Evolutionary conservation across 2,329 filamentous ascomycete species (phyloP), one percentile per base, ranked within the genome.

Genomic region (Dothideomycetes sp.): DNA sequence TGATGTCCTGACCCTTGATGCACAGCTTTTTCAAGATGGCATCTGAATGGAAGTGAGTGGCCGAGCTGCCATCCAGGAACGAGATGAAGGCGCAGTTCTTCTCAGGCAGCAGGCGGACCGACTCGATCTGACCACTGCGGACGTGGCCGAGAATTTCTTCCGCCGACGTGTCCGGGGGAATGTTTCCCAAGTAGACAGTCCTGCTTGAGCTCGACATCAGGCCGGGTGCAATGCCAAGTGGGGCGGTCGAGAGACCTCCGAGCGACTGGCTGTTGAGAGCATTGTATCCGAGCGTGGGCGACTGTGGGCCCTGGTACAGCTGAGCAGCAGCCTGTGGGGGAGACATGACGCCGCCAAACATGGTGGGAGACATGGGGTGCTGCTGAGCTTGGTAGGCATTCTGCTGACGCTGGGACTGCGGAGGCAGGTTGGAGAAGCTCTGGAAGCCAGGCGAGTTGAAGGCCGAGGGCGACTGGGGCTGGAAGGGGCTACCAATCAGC

Each of bases 71-170:
- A 58, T 98, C 91, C 50, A 98, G 73, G 70, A 98, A 98, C 6
- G 91, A 98, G 60, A 98, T 96, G 72, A 98, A 98, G 44, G 91
- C 91, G 59, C 91, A 98, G 73, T 96, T 98, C 84, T 96, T 98
- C 67, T 98, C 91, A 17, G 89, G 86, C 41, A 98, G 73, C 50
- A 98, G 75, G 53, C 91, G 83, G 39, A 98, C 91, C n/a, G 91
- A 96, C 69, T 98, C 91, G 55, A 98, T 96, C 61, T 96, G 91
- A 17, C 91, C 91, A 63, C 91, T 96, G 49, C 91, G 79, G 45
- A 98, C 91, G 57, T 98, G 91, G 49, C 88, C 83, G 42, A 98
- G 70, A 49, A 98, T 94, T 67, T 98, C 91, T 67, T 98, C 91
- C 7, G 91, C 89, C 35, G 84, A 81, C 6, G 91, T 98, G 67